Evolutionary conservation across 495 filamentous ascomycete species (phyloP), one percentile per base, ranked within the genome.

Genomic region (Aspergillus ostianus): DNA sequence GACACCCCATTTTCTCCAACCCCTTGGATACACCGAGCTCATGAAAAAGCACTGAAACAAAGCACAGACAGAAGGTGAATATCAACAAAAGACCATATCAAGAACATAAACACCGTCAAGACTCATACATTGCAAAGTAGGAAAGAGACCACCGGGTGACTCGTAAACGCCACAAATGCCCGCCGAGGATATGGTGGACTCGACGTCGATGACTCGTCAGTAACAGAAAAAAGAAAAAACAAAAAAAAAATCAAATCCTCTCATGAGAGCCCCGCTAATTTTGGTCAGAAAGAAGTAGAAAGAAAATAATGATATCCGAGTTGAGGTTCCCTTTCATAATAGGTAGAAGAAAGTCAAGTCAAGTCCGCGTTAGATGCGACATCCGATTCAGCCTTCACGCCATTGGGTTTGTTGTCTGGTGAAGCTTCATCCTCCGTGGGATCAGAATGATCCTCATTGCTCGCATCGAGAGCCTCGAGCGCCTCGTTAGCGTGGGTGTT

Each of bases 401-500:
- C 59, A 29, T 59, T 62, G 26, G 46, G 20, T 53, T 60, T 65
- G 9, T 57, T 56, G 15, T 59, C 62, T 2, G 32, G 23, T 21
- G 29, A 46, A 6, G 62, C 68, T 10, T 56, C 60, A 26, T 67
- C 67, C 20, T 58, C 53, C 23, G 61, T 36, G 23, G 58, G 29
- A n/a, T 62, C 62, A 20, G 67, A 64, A 49, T 61, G 57, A 51
- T 67, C 64, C 18, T 70, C 72, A 27, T 76, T 77, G 57, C 75
- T 73, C 29, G 71, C 78, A 57, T 77, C 73, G 13, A 81, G 70
- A 27, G 67, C 75, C 51, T 80, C 78, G 3, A 81, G 67, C 1
- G 76, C 78, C 54, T 81, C 78, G 30, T 72, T 77, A 13, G 76
- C 76, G 60, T 81, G 78, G 9, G 72, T 72, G 57, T 78, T 80